Percentiles rank a stretch among this genome's conserved stretches.
Conservation (phyloP, 2,329 filamentous ascomycete species). For the Paecilomyces dactylethromorphus region DNA sequence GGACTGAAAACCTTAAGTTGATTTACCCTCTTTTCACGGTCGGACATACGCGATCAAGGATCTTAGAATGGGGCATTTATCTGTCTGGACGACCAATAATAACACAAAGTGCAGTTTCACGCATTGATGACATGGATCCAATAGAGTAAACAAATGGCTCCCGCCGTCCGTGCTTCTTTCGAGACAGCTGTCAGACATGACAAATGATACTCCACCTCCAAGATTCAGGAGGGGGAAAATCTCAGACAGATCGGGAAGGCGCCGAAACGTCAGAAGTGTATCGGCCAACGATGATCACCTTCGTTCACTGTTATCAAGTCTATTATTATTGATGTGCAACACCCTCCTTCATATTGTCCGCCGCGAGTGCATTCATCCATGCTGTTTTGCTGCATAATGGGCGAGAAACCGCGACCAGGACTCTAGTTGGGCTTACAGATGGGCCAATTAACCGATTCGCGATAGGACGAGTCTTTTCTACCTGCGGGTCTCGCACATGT, state of each 20-base stretch:
- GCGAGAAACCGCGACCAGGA: no score
- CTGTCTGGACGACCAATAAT: neutral
- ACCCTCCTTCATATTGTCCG: neutral
- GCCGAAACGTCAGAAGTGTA: neutral
- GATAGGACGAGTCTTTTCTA: neutral
- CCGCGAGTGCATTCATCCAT: no score
- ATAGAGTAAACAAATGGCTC: no score
- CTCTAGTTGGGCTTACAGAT: no score
- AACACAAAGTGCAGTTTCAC: neutral
- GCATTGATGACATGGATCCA: neutral
- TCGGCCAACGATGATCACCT: neutral
- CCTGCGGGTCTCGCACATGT: no score
- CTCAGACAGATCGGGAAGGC: neutral
- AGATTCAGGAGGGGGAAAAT: neutral
- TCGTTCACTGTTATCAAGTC: neutral
- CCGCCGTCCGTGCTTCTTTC: neutral
- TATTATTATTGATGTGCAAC: neutral
- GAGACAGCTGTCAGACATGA: neutral
- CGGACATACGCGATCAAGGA: no score
- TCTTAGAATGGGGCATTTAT: neutral
- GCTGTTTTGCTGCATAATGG: no score
- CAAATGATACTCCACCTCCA: neutral
- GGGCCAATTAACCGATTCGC: no score
- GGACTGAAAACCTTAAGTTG: no score
- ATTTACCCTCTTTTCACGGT: no score